Conservation (phyloP, 495 filamentous ascomycete species). For the Hypoxylon rickii region DNA sequence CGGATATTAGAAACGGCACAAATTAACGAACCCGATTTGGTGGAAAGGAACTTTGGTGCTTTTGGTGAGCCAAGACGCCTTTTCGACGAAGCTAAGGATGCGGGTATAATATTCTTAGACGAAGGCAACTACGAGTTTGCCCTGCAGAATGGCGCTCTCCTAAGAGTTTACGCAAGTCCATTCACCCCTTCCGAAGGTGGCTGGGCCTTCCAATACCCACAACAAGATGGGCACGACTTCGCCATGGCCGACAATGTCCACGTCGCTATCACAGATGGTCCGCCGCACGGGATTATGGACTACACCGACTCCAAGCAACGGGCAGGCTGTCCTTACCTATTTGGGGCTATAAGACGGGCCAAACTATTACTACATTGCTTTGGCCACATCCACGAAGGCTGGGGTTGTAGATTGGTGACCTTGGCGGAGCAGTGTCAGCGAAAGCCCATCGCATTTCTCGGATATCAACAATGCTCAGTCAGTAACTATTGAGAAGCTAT, state of each 20-base stretch:
- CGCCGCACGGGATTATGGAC: slow-evolving; percentile 65
- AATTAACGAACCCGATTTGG: slow-evolving; percentile 15
- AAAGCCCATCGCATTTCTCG: slow-evolving; percentile 41
- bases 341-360: slow-evolving; percentile 57
- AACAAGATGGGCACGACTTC: slow-evolving; percentile 57
- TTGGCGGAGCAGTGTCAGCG: slow-evolving; percentile 53
- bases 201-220: slow-evolving; percentile 67
- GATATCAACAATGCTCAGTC: slow-evolving; percentile 48
- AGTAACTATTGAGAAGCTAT: slow-evolving; percentile 48
- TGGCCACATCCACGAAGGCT: slow-evolving; percentile 76
- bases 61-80: slow-evolving; percentile 31
- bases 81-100: slow-evolving; percentile 45
- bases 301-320: slow-evolving; percentile 36
- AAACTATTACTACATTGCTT: slow-evolving; percentile 69
- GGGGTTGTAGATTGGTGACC: slow-evolving; percentile 64
- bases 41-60: slow-evolving; percentile 29
- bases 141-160: slow-evolving; percentile 59
- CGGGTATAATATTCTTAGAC: slow-evolving; percentile 66
- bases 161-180: slow-evolving; percentile 72
- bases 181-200: slow-evolving; percentile 64
- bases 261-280: slow-evolving; percentile 76
- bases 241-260: slow-evolving; percentile 56
- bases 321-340: slow-evolving; percentile 62
- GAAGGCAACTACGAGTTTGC: slow-evolving; percentile 64
- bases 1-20: slow-evolving; percentile 17